phyloP scores from a whole-genome alignment of 257 asterid species.

The Jasminum sambac region DNA sequence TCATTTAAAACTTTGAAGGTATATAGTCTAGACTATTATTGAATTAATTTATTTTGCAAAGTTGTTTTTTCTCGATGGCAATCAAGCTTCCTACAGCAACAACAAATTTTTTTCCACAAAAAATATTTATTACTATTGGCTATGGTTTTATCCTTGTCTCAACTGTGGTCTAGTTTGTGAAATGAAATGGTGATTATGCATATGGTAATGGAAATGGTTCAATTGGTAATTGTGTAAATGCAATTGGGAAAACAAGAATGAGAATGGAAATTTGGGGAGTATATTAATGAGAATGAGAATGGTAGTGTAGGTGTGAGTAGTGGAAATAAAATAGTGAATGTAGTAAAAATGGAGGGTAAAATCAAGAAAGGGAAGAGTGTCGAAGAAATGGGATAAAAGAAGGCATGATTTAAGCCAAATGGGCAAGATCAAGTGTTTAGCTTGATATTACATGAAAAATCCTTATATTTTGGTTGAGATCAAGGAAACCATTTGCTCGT shows the following conservation, averaged over 20 bases:
- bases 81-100: no score
- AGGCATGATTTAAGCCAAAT: constrained; percentile 71
- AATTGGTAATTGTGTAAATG: constrained; percentile 24
- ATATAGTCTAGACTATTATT: no score
- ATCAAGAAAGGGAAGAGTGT: constrained; percentile 45
- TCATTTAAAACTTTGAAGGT: no score
- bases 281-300: constrained; percentile 56
- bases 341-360: constrained; percentile 41
- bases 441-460: background rate
- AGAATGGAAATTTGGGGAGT: constrained; percentile 43
- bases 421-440: constrained; percentile 23
- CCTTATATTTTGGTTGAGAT: background rate
- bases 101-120: no score
- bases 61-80: no score
- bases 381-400: constrained; percentile 90
- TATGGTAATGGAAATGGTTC: constrained; percentile 31
- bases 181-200: no score
- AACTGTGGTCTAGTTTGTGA: no score
- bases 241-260: constrained; percentile 36
- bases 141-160: no score
- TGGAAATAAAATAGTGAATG: constrained; percentile 29
- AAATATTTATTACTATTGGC: no score
- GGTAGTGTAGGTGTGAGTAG: constrained; percentile 33
- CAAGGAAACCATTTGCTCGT: no score
- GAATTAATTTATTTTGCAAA: no score